These are phyloP conservation scores for Puccinia horiana DNA, from an alignment of 1,284 basidiomycete genomes.

Conservation along the genomic window DNA sequence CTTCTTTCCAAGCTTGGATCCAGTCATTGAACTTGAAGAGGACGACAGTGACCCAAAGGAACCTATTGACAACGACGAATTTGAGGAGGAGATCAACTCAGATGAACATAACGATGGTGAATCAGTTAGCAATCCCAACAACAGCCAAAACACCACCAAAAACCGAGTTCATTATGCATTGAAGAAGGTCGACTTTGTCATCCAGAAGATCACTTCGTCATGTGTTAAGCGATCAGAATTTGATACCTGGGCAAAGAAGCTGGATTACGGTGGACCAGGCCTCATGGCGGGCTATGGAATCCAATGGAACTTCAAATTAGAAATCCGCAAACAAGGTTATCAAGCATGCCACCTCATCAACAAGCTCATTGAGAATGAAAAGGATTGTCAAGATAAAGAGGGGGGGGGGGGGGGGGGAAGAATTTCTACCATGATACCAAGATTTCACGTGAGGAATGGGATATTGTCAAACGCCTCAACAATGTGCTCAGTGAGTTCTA, in stretches of 20 bases:
- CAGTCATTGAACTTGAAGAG: not conserved
- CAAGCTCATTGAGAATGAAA: too few relatives aligned
- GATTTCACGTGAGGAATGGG: not conserved
- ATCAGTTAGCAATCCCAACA: too few relatives aligned
- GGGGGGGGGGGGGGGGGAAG: not conserved
- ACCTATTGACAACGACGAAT: too few relatives aligned
- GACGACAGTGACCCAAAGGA: too few relatives aligned
- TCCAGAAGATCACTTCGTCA: too few relatives aligned
- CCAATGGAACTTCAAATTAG: too few relatives aligned
- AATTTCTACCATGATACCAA: not conserved
- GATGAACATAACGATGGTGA: too few relatives aligned
- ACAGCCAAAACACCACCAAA: too few relatives aligned
- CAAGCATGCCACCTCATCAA: too few relatives aligned
- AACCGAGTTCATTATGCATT: too few relatives aligned
- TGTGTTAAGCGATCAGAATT: slow-evolving; percentile 5
- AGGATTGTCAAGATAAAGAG: not conserved
- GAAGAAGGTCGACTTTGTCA: not conserved
- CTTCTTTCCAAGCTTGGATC: not conserved
- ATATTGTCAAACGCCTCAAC: not conserved
- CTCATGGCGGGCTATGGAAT: not conserved
- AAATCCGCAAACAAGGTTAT: too few relatives aligned
- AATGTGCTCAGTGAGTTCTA: not conserved
- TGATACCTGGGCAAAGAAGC: not conserved
- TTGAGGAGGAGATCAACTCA: too few relatives aligned
- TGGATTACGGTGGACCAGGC: not conserved